Evolutionary conservation across 2,329 filamentous ascomycete species (phyloP).

Genomic region (Myriosclerotinia curreyana): DNA sequence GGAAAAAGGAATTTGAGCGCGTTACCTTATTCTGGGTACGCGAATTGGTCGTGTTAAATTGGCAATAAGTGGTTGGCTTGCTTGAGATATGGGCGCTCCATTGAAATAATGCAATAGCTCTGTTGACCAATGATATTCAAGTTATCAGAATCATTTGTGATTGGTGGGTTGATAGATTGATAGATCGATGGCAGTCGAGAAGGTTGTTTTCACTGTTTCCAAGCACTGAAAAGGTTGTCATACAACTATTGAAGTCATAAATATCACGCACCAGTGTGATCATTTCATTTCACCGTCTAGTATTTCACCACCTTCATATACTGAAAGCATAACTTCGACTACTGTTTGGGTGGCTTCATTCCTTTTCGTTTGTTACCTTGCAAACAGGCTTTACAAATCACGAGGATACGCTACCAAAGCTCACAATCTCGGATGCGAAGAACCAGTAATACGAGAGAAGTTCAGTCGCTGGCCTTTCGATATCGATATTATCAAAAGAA

Average conservation of each 20-base stretch:
- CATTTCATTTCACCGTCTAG: background rate
- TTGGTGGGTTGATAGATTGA: background rate
- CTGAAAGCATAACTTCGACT: background rate
- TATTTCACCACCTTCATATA: background rate
- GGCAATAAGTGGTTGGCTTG: background rate
- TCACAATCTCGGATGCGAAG: background rate
- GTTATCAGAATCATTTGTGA: background rate
- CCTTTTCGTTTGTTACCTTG: background rate
- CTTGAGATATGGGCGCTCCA: background rate
- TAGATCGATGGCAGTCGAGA: no score
- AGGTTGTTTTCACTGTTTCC: no score
- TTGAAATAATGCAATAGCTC: no score
- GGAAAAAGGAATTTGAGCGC: background rate
- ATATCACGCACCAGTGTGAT: background rate
- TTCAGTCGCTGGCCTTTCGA: constrained; percentile 2
- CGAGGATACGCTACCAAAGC: background rate
- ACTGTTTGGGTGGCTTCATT: background rate
- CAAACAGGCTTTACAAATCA: background rate
- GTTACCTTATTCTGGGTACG: background rate
- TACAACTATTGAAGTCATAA: no score
- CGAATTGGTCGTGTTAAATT: constrained; percentile 14
- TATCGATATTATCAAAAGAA: background rate
- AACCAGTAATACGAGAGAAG: background rate
- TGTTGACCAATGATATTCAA: background rate
- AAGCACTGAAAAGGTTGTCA: no score